Conservation (phyloP, 495 filamentous ascomycete genomes). For the Massariosphaeria phaeospora region DNA sequence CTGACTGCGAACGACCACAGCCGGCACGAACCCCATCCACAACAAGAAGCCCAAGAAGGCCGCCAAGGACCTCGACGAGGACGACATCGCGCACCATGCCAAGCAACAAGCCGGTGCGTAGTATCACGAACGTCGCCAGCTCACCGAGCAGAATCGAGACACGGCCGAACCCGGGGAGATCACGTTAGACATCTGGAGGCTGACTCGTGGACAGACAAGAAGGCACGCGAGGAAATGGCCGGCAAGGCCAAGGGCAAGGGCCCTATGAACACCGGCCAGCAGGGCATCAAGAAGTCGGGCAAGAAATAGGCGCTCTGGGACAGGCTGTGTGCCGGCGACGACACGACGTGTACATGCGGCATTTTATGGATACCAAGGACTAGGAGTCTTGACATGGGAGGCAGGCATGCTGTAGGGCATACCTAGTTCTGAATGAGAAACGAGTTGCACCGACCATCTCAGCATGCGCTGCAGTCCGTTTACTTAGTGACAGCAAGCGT, state of each 20-base stretch:
- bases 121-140: too few species aligned
- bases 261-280: constrained; percentile 35
- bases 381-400: background rate
- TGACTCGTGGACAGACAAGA: constrained; percentile 36
- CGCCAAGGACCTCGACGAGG: constrained; percentile 37
- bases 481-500: too few species aligned
- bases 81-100: constrained; percentile 39
- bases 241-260: constrained; percentile 39
- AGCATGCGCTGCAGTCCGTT: too few species aligned
- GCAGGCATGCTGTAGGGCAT: constrained; percentile 2
- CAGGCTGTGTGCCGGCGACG: background rate
- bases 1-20: constrained; percentile 31
- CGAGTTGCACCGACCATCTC: too few species aligned
- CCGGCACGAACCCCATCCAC: constrained; percentile 43
- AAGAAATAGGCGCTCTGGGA: constrained; percentile 34
- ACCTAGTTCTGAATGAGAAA: constrained; percentile 8
- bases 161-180: too few species aligned
- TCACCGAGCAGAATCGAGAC: too few species aligned
- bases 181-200: background rate
- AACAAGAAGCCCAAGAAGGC: constrained; percentile 44
- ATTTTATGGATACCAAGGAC: constrained; percentile 1
- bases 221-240: constrained; percentile 42
- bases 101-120: constrained; percentile 39
- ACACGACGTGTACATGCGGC: background rate
- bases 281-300: constrained; percentile 41